A percentile compares a stretch with the other conserved stretches of the same genome.
Evolutionary conservation across 2,329 filamentous ascomycete genomes (phyloP).

Genomic region (Penicillium sumatraense): DNA sequence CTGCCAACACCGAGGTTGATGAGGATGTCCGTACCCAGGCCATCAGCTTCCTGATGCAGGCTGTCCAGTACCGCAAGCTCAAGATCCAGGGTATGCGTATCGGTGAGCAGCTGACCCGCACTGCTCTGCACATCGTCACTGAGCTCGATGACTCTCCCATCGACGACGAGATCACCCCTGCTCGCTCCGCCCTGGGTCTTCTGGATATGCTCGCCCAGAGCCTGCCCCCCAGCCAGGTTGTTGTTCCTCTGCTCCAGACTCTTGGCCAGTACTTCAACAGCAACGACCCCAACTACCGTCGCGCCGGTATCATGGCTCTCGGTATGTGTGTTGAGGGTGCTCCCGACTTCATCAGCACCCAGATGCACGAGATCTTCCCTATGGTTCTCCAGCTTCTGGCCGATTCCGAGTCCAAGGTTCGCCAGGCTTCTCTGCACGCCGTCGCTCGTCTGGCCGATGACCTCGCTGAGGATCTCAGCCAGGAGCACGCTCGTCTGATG

Average conservation of each 20-base stretch:
- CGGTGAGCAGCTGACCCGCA: conserved; percentile 83
- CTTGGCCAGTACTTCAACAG: conserved; percentile 80
- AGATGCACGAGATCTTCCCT: conserved; percentile 84
- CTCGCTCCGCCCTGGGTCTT: conserved; percentile 80
- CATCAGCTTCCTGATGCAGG: conserved; percentile 91
- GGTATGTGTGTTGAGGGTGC: conserved; percentile 96
- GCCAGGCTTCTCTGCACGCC: conserved; percentile 83
- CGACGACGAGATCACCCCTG: conserved; percentile 84
- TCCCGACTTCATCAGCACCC: conserved; percentile 94
- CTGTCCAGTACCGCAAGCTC: conserved; percentile 87
- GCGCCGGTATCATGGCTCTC: conserved; percentile 88
- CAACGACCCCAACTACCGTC: conserved; percentile 75
- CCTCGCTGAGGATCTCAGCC: conserved; percentile 84
- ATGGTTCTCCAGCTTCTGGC: conserved; percentile 79
- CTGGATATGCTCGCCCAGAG: conserved; percentile 88
- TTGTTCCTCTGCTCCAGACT: conserved; percentile 86
- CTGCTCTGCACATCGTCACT: conserved; percentile 84
- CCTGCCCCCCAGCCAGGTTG: conserved; percentile 89
- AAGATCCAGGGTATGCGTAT: conserved; percentile 92
- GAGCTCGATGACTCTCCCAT: conserved; percentile 76
- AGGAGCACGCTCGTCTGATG: conserved; percentile 83
- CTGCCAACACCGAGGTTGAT: conserved; percentile 74
- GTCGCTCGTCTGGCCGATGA: conserved; percentile 92
- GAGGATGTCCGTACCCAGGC: conserved; percentile 89
- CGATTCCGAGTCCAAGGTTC: conserved; percentile 81